Percentiles rank a stretch among this genome's conserved stretches.
Evolutionary conservation across 331 rosid genomes (phyloP).

Genomic region (Rosa hybrid): DNA sequence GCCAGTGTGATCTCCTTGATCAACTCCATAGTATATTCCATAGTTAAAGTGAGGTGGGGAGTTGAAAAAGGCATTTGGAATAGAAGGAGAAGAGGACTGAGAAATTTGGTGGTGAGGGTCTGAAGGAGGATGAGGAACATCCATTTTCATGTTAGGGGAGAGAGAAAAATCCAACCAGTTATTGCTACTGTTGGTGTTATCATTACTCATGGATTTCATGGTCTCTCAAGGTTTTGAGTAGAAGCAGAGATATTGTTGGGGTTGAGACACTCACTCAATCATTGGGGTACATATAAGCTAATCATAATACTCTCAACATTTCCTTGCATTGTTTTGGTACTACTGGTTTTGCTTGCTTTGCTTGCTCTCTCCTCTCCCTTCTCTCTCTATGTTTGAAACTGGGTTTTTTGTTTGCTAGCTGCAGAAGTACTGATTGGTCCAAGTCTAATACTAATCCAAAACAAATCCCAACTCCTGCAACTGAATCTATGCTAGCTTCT

Average conservation of each 20-base stretch:
- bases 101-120: constrained; percentile 32
- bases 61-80: constrained; percentile 46
- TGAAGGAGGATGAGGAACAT: constrained; percentile 32
- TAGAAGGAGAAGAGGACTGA: constrained; percentile 37
- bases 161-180: constrained; percentile 78
- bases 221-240: constrained; percentile 23
- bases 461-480: constrained; percentile 46
- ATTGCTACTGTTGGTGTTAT: constrained; percentile 36
- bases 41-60: constrained; percentile 51
- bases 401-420: constrained; percentile 35
- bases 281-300: constrained; percentile 47
- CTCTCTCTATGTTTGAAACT: constrained; percentile 29
- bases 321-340: not conserved
- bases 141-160: constrained; percentile 67
- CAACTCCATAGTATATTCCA: constrained; percentile 65
- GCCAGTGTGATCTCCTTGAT: constrained; percentile 46
- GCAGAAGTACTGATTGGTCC: constrained; percentile 26
- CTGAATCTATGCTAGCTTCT: constrained; percentile 33
- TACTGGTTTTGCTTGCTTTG: not conserved
- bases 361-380: constrained; percentile 10
- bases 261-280: constrained; percentile 50
- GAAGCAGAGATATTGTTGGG: constrained; percentile 29
- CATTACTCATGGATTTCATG: constrained; percentile 70
- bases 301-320: constrained; percentile 35
- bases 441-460: constrained; percentile 36